These are phyloP conservation scores for Kondoa subrosea DNA, from an alignment of 768 basidiomycete genomes.

Conservation along the genomic window DNA sequence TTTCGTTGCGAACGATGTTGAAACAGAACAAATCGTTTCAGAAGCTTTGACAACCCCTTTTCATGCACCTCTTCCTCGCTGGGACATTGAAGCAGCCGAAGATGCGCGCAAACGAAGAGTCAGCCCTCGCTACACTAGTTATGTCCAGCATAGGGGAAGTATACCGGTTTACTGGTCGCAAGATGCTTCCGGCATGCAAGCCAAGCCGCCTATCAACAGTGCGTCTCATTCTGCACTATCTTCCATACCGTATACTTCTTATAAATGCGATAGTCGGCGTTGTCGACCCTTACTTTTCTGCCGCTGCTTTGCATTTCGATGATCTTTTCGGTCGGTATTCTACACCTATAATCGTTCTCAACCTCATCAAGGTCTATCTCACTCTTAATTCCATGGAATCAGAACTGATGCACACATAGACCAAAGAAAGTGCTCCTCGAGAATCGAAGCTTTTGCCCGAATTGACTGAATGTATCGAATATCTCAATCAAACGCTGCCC, in stretches of 20 bases:
- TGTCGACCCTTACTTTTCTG: slow-evolving; percentile 84
- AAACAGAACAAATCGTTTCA: slow-evolving; percentile 92
- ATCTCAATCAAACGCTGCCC: slow-evolving; percentile 89
- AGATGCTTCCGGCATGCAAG: slow-evolving; percentile 73
- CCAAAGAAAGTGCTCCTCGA: slow-evolving; percentile 41
- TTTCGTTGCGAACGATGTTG: slow-evolving; percentile 95
- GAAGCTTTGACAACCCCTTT: slow-evolving; percentile 80
- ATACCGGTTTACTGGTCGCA: slow-evolving; percentile 97
- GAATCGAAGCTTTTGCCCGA: slow-evolving; percentile 81
- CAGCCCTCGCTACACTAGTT: slow-evolving; percentile 80
- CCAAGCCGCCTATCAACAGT: slow-evolving; percentile 93
- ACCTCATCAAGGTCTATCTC: slow-evolving; percentile 71
- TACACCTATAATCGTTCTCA: slow-evolving; percentile 71
- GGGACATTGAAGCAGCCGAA: neutral
- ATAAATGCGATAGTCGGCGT: slow-evolving; percentile 49
- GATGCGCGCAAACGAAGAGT: slow-evolving; percentile 25
- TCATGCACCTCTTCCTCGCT: slow-evolving; percentile 7
- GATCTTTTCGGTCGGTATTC: slow-evolving; percentile 79
- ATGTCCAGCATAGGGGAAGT: slow-evolving; percentile 81
- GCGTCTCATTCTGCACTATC: slow-evolving; percentile 29
- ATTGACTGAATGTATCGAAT: slow-evolving; percentile 77
- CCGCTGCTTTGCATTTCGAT: slow-evolving; percentile 84
- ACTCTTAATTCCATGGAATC: slow-evolving; percentile 34
- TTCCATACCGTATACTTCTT: neutral
- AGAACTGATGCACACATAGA: neutral